Percentiles rank a stretch among this genome's conserved stretches.
These are phyloP conservation scores for Mycosphaerelloides madeirae DNA, from an alignment of 2,329 filamentous ascomycete species.

Conservation along the genomic window DNA sequence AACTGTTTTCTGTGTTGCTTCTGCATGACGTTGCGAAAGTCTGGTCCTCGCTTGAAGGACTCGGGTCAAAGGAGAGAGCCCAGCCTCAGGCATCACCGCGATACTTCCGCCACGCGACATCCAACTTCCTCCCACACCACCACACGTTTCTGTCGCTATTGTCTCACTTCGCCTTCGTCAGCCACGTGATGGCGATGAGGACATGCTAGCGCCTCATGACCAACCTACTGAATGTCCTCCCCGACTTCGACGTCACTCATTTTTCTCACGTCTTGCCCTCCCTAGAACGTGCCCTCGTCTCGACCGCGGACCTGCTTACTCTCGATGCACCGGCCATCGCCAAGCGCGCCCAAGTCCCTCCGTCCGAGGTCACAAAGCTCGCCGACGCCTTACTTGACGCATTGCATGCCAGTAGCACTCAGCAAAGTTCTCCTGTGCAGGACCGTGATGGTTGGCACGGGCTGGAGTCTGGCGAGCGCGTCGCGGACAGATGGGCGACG, in stretches of 20 bases:
- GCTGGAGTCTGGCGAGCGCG: conserved; percentile 32
- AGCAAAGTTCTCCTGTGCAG: not conserved
- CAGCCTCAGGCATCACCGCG: too few relatives aligned
- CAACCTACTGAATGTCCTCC: conserved; percentile 78
- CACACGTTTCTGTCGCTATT: too few relatives aligned
- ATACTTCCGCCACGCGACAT: too few relatives aligned
- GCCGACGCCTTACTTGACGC: conserved; percentile 64
- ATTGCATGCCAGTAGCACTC: conserved; percentile 42
- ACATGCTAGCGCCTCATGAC: conserved; percentile 58
- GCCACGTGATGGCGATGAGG: conserved; percentile 11
- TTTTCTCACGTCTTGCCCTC: conserved; percentile 72
- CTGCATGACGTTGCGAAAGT: too few relatives aligned
- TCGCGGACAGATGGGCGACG: conserved; percentile 46
- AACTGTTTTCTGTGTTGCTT: too few relatives aligned
- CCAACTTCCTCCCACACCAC: too few relatives aligned
- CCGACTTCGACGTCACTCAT: conserved; percentile 66
- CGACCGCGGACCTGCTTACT: conserved; percentile 77
- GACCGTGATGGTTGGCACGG: conserved; percentile 1
- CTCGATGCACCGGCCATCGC: conserved; percentile 78
- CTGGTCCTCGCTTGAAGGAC: too few relatives aligned
- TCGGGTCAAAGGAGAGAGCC: too few relatives aligned
- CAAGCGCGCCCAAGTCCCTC: conserved; percentile 75
- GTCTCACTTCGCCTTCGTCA: too few relatives aligned
- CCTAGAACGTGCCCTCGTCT: conserved; percentile 72
- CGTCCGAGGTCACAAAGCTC: conserved; percentile 73